A percentile compares a stretch with the other conserved stretches of the same genome.
Conservation (phyloP, 2,329 filamentous ascomycete species). For the Capronia americana region DNA sequence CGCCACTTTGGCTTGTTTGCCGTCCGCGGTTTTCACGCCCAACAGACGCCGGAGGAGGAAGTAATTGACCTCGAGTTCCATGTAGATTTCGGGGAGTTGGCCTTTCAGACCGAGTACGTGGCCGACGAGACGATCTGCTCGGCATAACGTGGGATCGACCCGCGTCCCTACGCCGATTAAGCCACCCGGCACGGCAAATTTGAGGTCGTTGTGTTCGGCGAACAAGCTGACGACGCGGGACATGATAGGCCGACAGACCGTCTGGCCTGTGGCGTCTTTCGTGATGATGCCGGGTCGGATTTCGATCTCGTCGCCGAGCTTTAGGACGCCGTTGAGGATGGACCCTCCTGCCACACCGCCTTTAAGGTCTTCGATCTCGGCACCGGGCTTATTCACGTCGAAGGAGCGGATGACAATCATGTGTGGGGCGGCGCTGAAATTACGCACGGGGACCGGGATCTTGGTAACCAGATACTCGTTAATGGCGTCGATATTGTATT, state of each 20-base stretch:
- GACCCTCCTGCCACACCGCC: constrained; percentile 97
- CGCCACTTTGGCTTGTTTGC: constrained; percentile 98
- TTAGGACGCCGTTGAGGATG: constrained; percentile 95
- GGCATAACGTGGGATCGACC: constrained; percentile 96
- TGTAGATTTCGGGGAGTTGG: constrained; percentile 93
- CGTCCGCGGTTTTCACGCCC: constrained; percentile 96
- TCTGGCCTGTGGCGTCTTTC: constrained; percentile 88
- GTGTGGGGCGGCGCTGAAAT: constrained; percentile 90
- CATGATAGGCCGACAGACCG: constrained; percentile 97
- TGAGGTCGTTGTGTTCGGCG: constrained; percentile 97
- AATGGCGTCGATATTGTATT: constrained; percentile 99
- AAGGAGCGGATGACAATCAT: constrained; percentile 99
- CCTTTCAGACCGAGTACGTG: constrained; percentile 97
- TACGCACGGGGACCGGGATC: constrained; percentile 87
- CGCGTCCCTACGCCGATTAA: constrained; percentile 97
- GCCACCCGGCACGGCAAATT: constrained; percentile 96
- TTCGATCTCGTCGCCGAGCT: constrained; percentile 97
- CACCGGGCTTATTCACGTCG: constrained; percentile 99
- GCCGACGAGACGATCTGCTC: constrained; percentile 97
- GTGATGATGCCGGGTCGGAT: constrained; percentile 98
- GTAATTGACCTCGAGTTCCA: constrained; percentile 98
- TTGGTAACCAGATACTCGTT: constrained; percentile 95
- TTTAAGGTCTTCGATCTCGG: constrained; percentile 97
- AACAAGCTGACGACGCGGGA: constrained; percentile 93
- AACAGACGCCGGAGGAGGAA: constrained; percentile 93